Evolutionary conservation across 805 yeast genomes (phyloP).

Genomic region (Pichia membranifaciens): DNA sequence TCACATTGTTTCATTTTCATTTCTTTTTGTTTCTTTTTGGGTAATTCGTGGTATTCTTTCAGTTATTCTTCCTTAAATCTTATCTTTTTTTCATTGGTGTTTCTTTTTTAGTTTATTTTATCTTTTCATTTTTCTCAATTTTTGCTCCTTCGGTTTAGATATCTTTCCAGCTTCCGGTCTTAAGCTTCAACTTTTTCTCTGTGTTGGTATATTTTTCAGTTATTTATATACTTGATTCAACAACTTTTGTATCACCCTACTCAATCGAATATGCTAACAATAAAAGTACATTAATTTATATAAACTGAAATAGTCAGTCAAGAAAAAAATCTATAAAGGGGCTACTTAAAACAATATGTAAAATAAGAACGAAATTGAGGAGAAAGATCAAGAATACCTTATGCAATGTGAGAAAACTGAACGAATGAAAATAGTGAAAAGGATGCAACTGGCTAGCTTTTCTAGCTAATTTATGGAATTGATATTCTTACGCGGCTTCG

Average conservation of each 20-base stretch:
- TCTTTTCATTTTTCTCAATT: neutral
- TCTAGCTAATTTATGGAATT: neutral
- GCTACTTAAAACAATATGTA: neutral
- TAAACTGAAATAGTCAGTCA: neutral
- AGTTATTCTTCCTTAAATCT: neutral
- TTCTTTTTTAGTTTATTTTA: too few species aligned
- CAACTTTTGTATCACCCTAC: neutral
- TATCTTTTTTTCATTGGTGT: neutral
- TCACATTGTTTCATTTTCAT: too few species aligned
- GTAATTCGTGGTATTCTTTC: neutral
- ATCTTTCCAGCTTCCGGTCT: neutral
- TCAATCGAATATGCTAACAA: neutral
- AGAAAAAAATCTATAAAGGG: neutral
- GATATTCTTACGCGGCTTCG: conserved; percentile 5
- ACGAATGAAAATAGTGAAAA: neutral
- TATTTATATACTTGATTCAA: too few species aligned
- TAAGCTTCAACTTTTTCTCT: neutral
- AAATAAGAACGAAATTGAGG: neutral
- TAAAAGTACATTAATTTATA: neutral
- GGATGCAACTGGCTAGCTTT: neutral
- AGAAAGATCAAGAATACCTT: too few species aligned
- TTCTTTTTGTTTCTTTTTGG: too few species aligned
- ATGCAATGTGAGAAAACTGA: too few species aligned
- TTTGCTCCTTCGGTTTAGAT: neutral
- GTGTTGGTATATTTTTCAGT: too few species aligned